Evolutionary conservation across 2,329 filamentous ascomycete genomes (phyloP).

Genomic region (Aspergillus fumigatus): DNA sequence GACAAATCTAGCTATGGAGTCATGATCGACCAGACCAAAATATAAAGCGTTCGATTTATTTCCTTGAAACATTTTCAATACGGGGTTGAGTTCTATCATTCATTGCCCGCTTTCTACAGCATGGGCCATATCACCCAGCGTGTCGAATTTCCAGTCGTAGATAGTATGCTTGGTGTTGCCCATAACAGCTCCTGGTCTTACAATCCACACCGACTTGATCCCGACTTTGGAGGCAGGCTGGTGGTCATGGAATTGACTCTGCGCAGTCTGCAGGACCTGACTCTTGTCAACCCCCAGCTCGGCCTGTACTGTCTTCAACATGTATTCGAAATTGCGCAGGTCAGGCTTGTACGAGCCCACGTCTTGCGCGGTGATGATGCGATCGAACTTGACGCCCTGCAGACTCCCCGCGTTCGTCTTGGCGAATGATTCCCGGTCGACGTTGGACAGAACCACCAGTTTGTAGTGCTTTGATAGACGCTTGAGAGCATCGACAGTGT

Average conservation of each 20-base stretch:
- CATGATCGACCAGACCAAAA: too few relatives aligned
- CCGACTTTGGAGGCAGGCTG: slow-evolving; percentile 58
- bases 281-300: slow-evolving; percentile 55
- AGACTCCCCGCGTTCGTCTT: slow-evolving; percentile 48
- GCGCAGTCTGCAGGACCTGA: slow-evolving; percentile 63
- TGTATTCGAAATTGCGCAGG: slow-evolving; percentile 60
- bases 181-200: slow-evolving; percentile 39
- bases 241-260: slow-evolving; percentile 65
- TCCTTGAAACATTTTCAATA: too few relatives aligned
- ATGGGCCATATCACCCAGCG: slow-evolving; percentile 57
- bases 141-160: slow-evolving; percentile 56
- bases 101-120: slow-evolving; percentile 22
- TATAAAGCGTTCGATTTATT: too few relatives aligned
- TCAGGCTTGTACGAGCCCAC: slow-evolving; percentile 70
- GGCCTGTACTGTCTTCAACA: slow-evolving; percentile 51
- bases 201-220: slow-evolving; percentile 62
- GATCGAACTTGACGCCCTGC: slow-evolving; percentile 53
- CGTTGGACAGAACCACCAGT: slow-evolving; percentile 55
- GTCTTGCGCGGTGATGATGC: slow-evolving; percentile 65
- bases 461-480: slow-evolving; percentile 48
- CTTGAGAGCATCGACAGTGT: slow-evolving; percentile 52
- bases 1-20: too few relatives aligned
- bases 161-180: slow-evolving; percentile 36
- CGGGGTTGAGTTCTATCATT: background rate
- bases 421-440: slow-evolving; percentile 50